A percentile compares a stretch with the other conserved stretches of the same genome.
phyloP scores from a whole-genome alignment of 495 filamentous ascomycete genomes.

The Tricharina praecox region DNA sequence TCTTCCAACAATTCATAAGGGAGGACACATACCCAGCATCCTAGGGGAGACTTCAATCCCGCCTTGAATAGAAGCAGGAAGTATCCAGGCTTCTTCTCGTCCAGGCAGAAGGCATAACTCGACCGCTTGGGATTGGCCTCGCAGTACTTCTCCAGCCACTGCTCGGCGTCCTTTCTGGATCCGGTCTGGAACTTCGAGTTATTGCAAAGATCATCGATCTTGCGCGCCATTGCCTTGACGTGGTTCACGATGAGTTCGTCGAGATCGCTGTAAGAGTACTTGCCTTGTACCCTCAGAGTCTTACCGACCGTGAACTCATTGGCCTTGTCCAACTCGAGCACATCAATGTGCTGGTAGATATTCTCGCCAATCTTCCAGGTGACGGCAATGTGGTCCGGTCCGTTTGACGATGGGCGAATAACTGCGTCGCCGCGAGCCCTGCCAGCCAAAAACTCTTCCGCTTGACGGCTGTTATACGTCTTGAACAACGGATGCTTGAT shows the following conservation, averaged over 20 bases:
- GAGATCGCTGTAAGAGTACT: constrained; percentile 83
- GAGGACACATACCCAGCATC: constrained; percentile 41
- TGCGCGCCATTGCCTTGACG: constrained; percentile 91
- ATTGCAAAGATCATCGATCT: constrained; percentile 85
- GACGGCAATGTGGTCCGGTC: constrained; percentile 81
- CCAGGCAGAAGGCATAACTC: constrained; percentile 85
- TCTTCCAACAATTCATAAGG: background rate
- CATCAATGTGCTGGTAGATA: constrained; percentile 92
- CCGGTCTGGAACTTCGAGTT: constrained; percentile 77
- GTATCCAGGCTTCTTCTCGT: constrained; percentile 80
- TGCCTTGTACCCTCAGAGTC: constrained; percentile 63
- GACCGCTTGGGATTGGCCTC: constrained; percentile 89
- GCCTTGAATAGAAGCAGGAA: constrained; percentile 94
- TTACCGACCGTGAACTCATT: constrained; percentile 86
- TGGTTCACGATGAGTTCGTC: constrained; percentile 96
- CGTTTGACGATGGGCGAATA: constrained; percentile 85
- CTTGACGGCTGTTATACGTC: constrained; percentile 80
- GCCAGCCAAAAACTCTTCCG: constrained; percentile 79
- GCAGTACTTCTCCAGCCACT: constrained; percentile 87
- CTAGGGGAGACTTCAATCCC: constrained; percentile 48
- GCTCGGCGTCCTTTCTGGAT: constrained; percentile 68
- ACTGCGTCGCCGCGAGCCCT: constrained; percentile 76
- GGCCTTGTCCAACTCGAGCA: constrained; percentile 88
- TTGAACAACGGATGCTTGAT: constrained; percentile 94
- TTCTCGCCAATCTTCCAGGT: constrained; percentile 97